Base-by-base conservation (phyloP, 2,329 filamentous ascomycete species). In the Chaetomium globosum region DNA sequence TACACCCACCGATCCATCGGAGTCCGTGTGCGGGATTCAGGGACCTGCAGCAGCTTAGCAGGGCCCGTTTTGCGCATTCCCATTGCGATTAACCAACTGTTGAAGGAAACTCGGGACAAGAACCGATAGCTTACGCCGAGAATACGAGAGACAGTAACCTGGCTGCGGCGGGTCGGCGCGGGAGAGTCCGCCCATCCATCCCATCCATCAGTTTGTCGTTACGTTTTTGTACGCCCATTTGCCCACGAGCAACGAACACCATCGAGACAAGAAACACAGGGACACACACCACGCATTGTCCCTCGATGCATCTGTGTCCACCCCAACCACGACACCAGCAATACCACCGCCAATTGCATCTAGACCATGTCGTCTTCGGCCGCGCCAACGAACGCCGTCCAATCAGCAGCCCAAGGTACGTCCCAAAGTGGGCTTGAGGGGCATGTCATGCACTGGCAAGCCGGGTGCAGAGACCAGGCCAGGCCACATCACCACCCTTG, bases 361-460 rank as follows among this genome's bases (percentile, higher is more conserved):
- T 57, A 64, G 75, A 65, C 69, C 70, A 81, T 81, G 80, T 80
- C 79, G 63, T 79, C 79, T 63, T 67, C 73, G 61, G 73, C 69
- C 56, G 67, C 72, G 65, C 64, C 69, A 55, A 68, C 66, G 53
- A 68, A 68, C 49, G 65, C 72, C 54, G 69, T 72, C 62, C 71
- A 73, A 69, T 71, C 71, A 69, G 69, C 72, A 67, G 67, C 69
- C 61, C 68, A 68, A 72, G 73, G 73, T 75, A 69, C 59, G 73
- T 71, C 33, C 52, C 61, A 56, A 67, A 65, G 67, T 69, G 67
- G 65, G 63, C 61, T 65, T 62, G 52, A 57, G 65, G 57, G 65
- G 61, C 52, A 43, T 56, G 49, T 51, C 30, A 48, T 43, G 46
- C 30, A 52, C 43, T 30, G 58, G 30, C 33, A 19, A 4, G 16